Evolutionary conservation across 495 filamentous ascomycete genomes (phyloP), one percentile per base, ranked within the genome.

Genomic region (Hypoxylon trugodes): DNA sequence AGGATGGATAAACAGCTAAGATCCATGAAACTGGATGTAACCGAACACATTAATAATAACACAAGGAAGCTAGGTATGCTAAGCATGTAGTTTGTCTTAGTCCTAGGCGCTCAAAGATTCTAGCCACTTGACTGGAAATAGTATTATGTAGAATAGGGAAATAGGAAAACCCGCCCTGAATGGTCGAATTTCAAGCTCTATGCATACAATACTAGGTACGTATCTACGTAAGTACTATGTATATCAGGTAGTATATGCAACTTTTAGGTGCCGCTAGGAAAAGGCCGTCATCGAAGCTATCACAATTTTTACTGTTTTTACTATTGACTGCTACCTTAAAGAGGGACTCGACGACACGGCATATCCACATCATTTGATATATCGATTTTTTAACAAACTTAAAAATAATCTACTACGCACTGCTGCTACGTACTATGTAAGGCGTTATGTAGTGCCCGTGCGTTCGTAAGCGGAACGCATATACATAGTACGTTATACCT

Each of bases 11-110:
- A 63, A 63, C 52, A 54, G 47, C 46, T 47, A 57, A 50, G 57
- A 61, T 60, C 55, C 50, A 60, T 58, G 55, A 59, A 61, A 55
- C 46, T 48, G 52, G 57, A 58, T 66, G 62, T 25, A 61, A 40
- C 56, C 56, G 50, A 55, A n/a, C 41, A 46, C 49, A 65, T 42
- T 22, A 12, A 42, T 28, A 25, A 26, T 21, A 32, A 7, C 9
- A 46, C 45, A 43, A 32, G 22, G 1, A 28, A 15, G 22, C 22
- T 45, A 28, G n/a, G 36, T 25, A n/a, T n/a, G n/a, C n/a, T n/a
- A n/a, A n/a, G n/a, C n/a, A n/a, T n/a, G n/a, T 36, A 13, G 19
- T 42, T 42, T 37, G 43, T 40, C 35, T 40, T 49, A 38, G 52
- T 28, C 35, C 32, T 49, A 38, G 52, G 18, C 16, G 24, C 33